A percentile compares a stretch with the other conserved stretches of the same genome.
phyloP scores from a whole-genome alignment of 768 basidiomycete species.

The Hysterangium stoloniferum region DNA sequence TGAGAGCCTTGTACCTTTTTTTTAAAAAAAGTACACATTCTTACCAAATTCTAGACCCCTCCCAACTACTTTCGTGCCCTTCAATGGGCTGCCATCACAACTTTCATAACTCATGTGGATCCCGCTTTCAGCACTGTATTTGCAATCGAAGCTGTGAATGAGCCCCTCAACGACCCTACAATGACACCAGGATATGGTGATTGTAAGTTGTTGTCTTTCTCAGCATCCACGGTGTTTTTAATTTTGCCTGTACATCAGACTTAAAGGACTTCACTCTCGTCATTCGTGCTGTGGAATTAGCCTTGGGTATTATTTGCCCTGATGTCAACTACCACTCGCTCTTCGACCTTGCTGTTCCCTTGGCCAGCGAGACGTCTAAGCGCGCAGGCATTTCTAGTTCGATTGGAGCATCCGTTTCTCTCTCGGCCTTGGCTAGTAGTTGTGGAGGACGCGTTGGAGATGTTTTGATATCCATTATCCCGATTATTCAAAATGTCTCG shows the following conservation, averaged over 20 bases:
- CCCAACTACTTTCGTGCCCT: slow-evolving; percentile 72
- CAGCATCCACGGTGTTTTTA: neutral
- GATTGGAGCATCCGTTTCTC: slow-evolving; percentile 22
- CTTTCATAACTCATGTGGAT: slow-evolving; percentile 60
- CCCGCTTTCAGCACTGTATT: slow-evolving; percentile 57
- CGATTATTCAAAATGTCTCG: slow-evolving; percentile 18
- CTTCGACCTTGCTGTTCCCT: neutral
- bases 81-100: slow-evolving; percentile 79
- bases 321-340: neutral
- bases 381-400: neutral
- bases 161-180: slow-evolving; percentile 64
- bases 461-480: slow-evolving; percentile 2
- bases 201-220: slow-evolving; percentile 36
- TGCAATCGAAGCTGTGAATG: slow-evolving; percentile 70
- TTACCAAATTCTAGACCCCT: slow-evolving; percentile 38
- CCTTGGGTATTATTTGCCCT: slow-evolving; percentile 41
- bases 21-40: neutral
- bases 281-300: slow-evolving; percentile 56
- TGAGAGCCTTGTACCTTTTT: slow-evolving; percentile 23
- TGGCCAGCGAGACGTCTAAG: neutral
- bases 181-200: slow-evolving; percentile 62
- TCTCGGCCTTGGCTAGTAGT: slow-evolving; percentile 11
- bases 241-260: slow-evolving; percentile 31
- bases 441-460: slow-evolving; percentile 5
- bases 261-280: slow-evolving; percentile 61